Evolutionary conservation across 495 filamentous ascomycete species (phyloP), one percentile per base, ranked within the genome.

Genomic region (Hypomontagnella monticulosa): DNA sequence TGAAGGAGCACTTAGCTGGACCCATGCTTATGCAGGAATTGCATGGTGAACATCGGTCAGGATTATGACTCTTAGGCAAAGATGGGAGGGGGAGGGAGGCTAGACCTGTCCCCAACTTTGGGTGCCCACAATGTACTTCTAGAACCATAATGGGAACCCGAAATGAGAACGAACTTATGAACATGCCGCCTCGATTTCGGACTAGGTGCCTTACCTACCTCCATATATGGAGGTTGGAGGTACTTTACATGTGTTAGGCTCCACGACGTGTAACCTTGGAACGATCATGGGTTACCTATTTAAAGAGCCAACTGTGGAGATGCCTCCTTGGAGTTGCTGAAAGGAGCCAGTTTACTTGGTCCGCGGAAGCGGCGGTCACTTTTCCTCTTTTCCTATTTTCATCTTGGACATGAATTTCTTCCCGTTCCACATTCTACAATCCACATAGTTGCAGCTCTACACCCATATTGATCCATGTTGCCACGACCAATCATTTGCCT

Each of bases 221-320:
- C 23, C 6, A 27, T 27, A 27, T 27, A 3, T 27, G 6, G 23
- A 27, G 23, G 23, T 27, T 65, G 34, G 42, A 32, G 48, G 46
- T 54, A 66, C 53, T 49, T 49, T 72, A 70, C 65, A 67, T 69
- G 43, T 63, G 44, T 48, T 33, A 18, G 36, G n/a, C n/a, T 59
- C 47, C 44, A 63, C 57, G 57, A 67, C 66, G 54, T 60, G 43
- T 53, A 56, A 37, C 10, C 32, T n/a, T 18, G 36, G 37, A 32
- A 57, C 36, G 8, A 9, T 3, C 2, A 40, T 15, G 23, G 23
- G 33, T 53, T 58, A 43, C 40, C 63, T 43, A 61, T 38, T 56
- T n/a, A 51, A 66, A 66, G 61, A 66, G 63, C 37, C 49, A 57
- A 55, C 7, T 56, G 50, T 56, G 63, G 63, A 41, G 54, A 54